Evolutionary conservation across 1,284 basidiomycete species (phyloP).

Genomic region (Malassezia arunalokei): DNA sequence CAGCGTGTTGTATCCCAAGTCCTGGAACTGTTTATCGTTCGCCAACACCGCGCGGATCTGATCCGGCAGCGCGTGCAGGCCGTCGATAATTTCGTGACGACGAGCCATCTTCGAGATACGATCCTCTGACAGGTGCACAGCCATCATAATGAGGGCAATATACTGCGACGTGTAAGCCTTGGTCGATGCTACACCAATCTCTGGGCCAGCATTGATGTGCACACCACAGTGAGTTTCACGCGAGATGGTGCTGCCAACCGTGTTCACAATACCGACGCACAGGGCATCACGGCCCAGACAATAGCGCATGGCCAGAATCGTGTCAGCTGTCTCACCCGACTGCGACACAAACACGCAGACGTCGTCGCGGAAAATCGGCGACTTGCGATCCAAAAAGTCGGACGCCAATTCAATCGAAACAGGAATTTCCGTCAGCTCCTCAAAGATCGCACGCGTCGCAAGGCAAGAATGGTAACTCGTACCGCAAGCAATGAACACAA

Average conservation of each 20-base stretch:
- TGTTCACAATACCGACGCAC: slow-evolving; percentile 89
- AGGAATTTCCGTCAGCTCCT: slow-evolving; percentile 97
- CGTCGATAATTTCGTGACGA: slow-evolving; percentile 84
- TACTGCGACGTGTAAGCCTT: slow-evolving; percentile 99
- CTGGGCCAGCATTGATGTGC: slow-evolving; percentile 98
- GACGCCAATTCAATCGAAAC: slow-evolving; percentile 93
- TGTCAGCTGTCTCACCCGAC: slow-evolving; percentile 97
- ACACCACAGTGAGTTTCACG: slow-evolving; percentile 98
- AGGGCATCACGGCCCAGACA: slow-evolving; percentile 92
- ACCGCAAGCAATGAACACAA: slow-evolving; percentile 94
- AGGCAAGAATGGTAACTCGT: slow-evolving; percentile 96
- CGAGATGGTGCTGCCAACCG: slow-evolving; percentile 93
- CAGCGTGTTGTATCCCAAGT: slow-evolving; percentile 66
- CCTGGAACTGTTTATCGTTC: slow-evolving; percentile 66
- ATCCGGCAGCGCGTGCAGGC: slow-evolving; percentile 72
- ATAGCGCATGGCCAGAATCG: slow-evolving; percentile 89
- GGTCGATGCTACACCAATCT: slow-evolving; percentile 99
- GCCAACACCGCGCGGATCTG: slow-evolving; percentile 82
- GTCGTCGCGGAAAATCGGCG: slow-evolving; percentile 98
- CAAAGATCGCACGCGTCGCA: slow-evolving; percentile 95
- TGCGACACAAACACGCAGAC: slow-evolving; percentile 94
- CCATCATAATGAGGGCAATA: slow-evolving; percentile 96
- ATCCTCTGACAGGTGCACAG: slow-evolving; percentile 91
- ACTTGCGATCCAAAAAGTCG: slow-evolving; percentile 97
- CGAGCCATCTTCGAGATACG: slow-evolving; percentile 82